A percentile compares a stretch with the other conserved stretches of the same genome.
Conservation (phyloP, 1,284 basidiomycete genomes). For the Trichosporon ovoides region DNA sequence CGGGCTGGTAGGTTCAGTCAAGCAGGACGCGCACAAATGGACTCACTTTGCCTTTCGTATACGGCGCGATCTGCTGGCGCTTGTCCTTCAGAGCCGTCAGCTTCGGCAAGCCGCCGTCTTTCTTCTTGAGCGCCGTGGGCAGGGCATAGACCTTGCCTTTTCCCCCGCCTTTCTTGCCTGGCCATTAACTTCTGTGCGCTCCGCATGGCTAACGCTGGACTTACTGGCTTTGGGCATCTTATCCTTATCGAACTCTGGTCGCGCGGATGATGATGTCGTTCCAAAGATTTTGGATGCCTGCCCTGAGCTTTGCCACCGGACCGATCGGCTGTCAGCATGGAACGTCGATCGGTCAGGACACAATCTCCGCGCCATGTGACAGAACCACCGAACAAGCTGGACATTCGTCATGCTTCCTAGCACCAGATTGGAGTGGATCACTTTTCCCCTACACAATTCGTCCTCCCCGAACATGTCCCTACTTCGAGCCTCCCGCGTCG, state of each 20-base stretch:
- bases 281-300: conserved; percentile 18
- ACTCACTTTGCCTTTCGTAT: conserved; percentile 54
- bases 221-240: conserved; percentile 44
- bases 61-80: conserved; percentile 28
- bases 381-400: too few species aligned
- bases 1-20: neutral
- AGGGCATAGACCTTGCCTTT: conserved; percentile 37
- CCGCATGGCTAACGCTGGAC: neutral
- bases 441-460: too few species aligned
- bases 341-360: too few species aligned
- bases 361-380: neutral
- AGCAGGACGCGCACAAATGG: neutral
- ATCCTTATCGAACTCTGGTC: conserved; percentile 22
- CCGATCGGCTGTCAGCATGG: too few species aligned
- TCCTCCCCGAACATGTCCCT: conserved; percentile 9
- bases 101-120: conserved; percentile 73
- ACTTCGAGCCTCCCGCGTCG: conserved; percentile 15
- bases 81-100: conserved; percentile 52
- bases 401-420: neutral
- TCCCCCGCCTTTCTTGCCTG: conserved; percentile 22
- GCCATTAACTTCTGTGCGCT: neutral
- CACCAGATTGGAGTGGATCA: too few species aligned
- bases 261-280: conserved; percentile 7
- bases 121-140: conserved; percentile 52
- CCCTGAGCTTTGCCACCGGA: neutral